Evolutionary conservation across 2,329 filamentous ascomycete species (phyloP).

Genomic region (Trichoderma asperellum): DNA sequence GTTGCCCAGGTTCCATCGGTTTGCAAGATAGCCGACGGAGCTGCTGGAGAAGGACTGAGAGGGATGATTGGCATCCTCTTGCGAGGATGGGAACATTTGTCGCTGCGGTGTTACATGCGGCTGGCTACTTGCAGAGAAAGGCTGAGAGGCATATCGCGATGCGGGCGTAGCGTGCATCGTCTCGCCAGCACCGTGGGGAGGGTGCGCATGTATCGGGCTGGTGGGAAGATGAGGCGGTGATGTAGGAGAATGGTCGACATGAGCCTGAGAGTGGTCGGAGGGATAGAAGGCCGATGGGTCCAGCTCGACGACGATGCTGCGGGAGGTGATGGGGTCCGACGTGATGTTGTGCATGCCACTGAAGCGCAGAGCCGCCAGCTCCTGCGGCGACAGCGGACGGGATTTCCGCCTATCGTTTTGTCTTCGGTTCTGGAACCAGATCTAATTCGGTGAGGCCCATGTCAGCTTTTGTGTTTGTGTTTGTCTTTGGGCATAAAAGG

Average conservation of each 20-base stretch:
- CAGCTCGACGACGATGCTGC: conserved; percentile 35
- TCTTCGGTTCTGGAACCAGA: conserved; percentile 96
- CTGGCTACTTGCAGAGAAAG: conserved; percentile 20
- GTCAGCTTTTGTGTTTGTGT: conserved; percentile 10
- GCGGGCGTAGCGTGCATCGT: conserved; percentile 34
- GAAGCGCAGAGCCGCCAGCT: conserved; percentile 66
- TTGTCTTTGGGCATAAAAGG: conserved; percentile 9
- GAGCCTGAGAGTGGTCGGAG: conserved; percentile 37
- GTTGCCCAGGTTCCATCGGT: conserved; percentile 59
- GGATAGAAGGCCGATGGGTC: conserved; percentile 36
- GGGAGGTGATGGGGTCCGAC: conserved; percentile 47
- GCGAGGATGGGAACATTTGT: conserved; percentile 37
- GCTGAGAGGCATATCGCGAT: conserved; percentile 29
- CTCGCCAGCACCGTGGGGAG: conserved; percentile 34
- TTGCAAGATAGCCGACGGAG: conserved; percentile 57
- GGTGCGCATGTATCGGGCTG: conserved; percentile 35
- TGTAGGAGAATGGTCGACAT: conserved; percentile 34
- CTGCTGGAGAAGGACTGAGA: conserved; percentile 49
- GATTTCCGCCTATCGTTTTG: conserved; percentile 92
- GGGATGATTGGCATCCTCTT: conserved; percentile 38
- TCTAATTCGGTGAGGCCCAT: conserved; percentile 55
- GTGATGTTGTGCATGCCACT: conserved; percentile 58
- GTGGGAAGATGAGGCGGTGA: conserved; percentile 36
- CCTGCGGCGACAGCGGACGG: conserved; percentile 77
- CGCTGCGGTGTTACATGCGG: conserved; percentile 34